A percentile compares a stretch with the other conserved stretches of the same genome.
These are phyloP conservation scores for Wallacemonas sp. DNA, from an alignment of 208 protist genomes.

Conservation along the genomic window DNA sequence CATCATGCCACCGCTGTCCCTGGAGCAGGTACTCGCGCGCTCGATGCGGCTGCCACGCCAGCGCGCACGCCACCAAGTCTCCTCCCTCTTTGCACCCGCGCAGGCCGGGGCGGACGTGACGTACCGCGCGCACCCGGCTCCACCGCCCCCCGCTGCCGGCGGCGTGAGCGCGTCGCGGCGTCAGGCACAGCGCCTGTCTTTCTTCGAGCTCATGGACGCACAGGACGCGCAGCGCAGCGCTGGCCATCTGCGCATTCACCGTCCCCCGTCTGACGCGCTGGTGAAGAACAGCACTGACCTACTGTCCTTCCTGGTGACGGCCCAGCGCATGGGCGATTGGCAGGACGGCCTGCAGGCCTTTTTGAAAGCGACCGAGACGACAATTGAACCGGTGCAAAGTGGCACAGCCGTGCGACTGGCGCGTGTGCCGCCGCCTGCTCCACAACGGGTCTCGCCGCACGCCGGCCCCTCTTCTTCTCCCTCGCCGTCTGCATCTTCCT, in stretches of 20 bases:
- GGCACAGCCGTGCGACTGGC: neutral
- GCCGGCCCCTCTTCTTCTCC: neutral
- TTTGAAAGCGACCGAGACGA: constrained; percentile 36
- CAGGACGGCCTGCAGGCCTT: constrained; percentile 72
- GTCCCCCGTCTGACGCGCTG: constrained; percentile 23
- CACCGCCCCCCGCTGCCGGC: neutral
- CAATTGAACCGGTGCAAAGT: constrained; percentile 16
- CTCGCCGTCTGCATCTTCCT: neutral
- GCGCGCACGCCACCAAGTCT: constrained; percentile 26
- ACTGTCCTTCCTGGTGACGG: constrained; percentile 52
- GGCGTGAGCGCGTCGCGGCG: constrained; percentile 1
- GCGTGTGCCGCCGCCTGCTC: neutral
- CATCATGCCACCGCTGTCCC: constrained; percentile 76
- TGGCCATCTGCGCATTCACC: constrained; percentile 42
- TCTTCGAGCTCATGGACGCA: constrained; percentile 66
- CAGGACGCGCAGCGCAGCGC: constrained; percentile 51
- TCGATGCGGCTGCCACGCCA: constrained; percentile 74
- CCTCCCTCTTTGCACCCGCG: constrained; percentile 22
- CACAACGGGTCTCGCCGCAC: neutral
- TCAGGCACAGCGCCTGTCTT: constrained; percentile 25
- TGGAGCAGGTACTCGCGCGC: constrained; percentile 86
- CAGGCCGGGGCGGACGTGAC: neutral
- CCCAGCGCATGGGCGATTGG: constrained; percentile 62
- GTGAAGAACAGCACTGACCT: constrained; percentile 77
- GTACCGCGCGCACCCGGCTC: neutral